phyloP scores from a whole-genome alignment of 352 stramenopile species.

The Pythium diclinum region DNA sequence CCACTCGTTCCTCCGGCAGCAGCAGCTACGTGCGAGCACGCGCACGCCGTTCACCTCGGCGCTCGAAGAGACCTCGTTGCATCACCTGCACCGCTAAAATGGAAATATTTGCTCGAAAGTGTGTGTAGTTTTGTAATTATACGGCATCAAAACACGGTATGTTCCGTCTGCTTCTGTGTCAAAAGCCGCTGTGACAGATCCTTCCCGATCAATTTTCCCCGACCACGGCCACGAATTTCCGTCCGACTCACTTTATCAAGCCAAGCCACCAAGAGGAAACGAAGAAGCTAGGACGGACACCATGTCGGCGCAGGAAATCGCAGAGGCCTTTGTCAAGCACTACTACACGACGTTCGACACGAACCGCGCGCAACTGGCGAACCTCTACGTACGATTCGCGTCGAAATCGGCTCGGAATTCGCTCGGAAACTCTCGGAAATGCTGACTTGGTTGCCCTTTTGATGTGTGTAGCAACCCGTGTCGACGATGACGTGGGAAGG shows the following conservation, averaged over 20 bases:
- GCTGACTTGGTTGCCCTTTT: slow-evolving; percentile 7
- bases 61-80: slow-evolving; percentile 13
- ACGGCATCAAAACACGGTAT: slow-evolving; percentile 2
- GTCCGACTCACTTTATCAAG: background rate
- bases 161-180: background rate
- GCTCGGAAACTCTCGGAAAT: background rate
- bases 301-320: slow-evolving; percentile 85
- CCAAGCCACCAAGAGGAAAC: background rate
- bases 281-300: slow-evolving; percentile 14
- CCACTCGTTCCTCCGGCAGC: slow-evolving; percentile 45
- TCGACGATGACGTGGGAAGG: slow-evolving; percentile 85
- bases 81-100: background rate
- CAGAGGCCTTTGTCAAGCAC: slow-evolving; percentile 84
- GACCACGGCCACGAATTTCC: slow-evolving; percentile 7
- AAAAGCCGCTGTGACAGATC: background rate
- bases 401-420: background rate
- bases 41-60: slow-evolving; percentile 19
- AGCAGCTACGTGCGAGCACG: slow-evolving; percentile 24
- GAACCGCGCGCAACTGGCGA: slow-evolving; percentile 68
- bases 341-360: slow-evolving; percentile 87
- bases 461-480: slow-evolving; percentile 47
- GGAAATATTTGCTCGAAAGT: background rate
- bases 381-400: slow-evolving; percentile 69
- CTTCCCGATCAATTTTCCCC: slow-evolving; percentile 6
- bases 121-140: background rate